These are phyloP conservation scores for Fragilariopsis cylindrus DNA, from an alignment of 108 stramenopile species.

Conservation along the genomic window DNA sequence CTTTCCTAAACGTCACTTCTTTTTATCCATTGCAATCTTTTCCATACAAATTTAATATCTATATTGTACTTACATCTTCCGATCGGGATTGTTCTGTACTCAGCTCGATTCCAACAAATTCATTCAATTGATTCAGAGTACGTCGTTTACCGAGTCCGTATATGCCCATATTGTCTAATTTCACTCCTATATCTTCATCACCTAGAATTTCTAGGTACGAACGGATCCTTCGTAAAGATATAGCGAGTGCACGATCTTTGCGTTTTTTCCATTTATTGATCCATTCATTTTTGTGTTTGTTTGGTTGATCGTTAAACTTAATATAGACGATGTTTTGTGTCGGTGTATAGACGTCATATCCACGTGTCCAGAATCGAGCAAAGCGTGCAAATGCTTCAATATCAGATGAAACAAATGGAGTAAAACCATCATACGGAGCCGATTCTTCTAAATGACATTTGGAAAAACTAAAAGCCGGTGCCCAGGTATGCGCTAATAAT, in stretches of 20 bases:
- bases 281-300: slow-evolving; percentile 71
- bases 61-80: slow-evolving; percentile 6
- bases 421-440: slow-evolving; percentile 91
- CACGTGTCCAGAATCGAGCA: slow-evolving; percentile 74
- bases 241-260: slow-evolving; percentile 11
- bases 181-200: slow-evolving; percentile 11
- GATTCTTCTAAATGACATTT: slow-evolving; percentile 93
- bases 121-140: slow-evolving; percentile 66
- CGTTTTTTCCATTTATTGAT: slow-evolving; percentile 52
- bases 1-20: too few relatives aligned
- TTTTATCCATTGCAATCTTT: too few relatives aligned
- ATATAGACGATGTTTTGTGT: slow-evolving; percentile 69
- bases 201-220: slow-evolving; percentile 15
- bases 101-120: slow-evolving; percentile 71
- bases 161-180: slow-evolving; percentile 72
- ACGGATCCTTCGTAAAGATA: slow-evolving; percentile 38
- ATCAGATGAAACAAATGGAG: slow-evolving; percentile 73
- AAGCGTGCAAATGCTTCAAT: slow-evolving; percentile 90
- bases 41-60: neutral
- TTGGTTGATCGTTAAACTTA: slow-evolving; percentile 41
- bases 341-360: slow-evolving; percentile 89
- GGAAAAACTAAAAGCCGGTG: slow-evolving; percentile 88
- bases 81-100: slow-evolving; percentile 25
- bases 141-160: slow-evolving; percentile 83
- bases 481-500: slow-evolving; percentile 83